Evolutionary conservation across 2,329 filamentous ascomycete species (phyloP), one percentile per base, ranked within the genome.

Genomic region (Chaetoscypha palmicola): DNA sequence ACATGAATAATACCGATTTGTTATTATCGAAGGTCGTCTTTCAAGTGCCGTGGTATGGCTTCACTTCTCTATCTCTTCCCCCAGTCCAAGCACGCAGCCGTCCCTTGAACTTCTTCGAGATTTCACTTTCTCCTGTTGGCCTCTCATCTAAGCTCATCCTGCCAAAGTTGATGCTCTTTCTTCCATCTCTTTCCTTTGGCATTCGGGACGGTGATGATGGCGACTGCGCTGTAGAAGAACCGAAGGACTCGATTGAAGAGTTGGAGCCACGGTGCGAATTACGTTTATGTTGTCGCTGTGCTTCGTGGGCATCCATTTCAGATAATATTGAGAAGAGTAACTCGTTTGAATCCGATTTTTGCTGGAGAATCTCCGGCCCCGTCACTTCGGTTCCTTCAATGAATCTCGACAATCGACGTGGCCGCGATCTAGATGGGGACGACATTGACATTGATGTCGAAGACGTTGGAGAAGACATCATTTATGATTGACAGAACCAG

Each of bases 41-140:
- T 54, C 52, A 55, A 9, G 52, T 51, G 11, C 52, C 52, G n/a
- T 46, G 38, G 30, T 52, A 48, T 38, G 50, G 50, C 44, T 51
- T 50, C 9, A 41, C 52, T 39, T 46, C 46, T 21, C 40, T 43
- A 11, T 42, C 43, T 30, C 41, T 51, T 14, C 46, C 49, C 10
- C 38, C 47, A 8, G 54, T 56, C 46, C 51, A 50, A 14, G 52
- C 54, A 22, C 54, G 48, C 33, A 56, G 40, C 10, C 54, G 28
- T 2, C 52, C 54, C 45, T 49, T 55, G 34, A 56, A 37, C 40
- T 50, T 53, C 28, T 40, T 45, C 9, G 48, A 46, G 11, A 50
- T 12, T 4, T 45, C 44, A 19, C 38, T 12, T 11, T 46, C 34
- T 17, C 38, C 39, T n/a, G 28, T 17, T 5, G 23, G 32, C 31